These are phyloP conservation scores for Hansenula sp. DNA, from an alignment of 1,139 yeast genomes.

Conservation along the genomic window DNA sequence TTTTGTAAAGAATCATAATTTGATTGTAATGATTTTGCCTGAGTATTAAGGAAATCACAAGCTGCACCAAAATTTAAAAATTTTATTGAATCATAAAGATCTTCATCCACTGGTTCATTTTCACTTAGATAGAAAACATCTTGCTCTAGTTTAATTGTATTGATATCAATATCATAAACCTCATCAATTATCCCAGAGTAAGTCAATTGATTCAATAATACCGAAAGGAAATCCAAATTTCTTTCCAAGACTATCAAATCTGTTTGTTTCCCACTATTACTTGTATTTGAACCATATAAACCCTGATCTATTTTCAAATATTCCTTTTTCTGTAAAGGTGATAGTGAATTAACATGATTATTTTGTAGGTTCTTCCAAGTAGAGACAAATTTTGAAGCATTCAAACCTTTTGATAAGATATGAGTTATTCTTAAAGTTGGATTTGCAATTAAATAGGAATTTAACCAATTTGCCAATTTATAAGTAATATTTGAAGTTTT, in stretches of 20 bases:
- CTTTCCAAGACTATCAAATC: slow-evolving; percentile 79
- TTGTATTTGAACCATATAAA: slow-evolving; percentile 17
- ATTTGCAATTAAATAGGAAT: slow-evolving; percentile 28
- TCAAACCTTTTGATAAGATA: slow-evolving; percentile 41
- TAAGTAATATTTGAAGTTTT: slow-evolving; percentile 33
- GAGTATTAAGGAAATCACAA: slow-evolving; percentile 64
- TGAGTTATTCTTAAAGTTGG: slow-evolving; percentile 37
- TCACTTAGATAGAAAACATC: slow-evolving; percentile 22
- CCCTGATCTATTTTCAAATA: slow-evolving; percentile 21
- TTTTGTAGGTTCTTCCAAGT: slow-evolving; percentile 27
- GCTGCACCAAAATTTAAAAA: slow-evolving; percentile 77
- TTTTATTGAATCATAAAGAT: slow-evolving; percentile 21
- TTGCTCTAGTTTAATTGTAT: slow-evolving; percentile 36
- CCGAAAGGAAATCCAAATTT: slow-evolving; percentile 66
- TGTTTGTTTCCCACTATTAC: slow-evolving; percentile 30
- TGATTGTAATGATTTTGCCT: slow-evolving; percentile 69
- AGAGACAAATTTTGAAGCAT: slow-evolving; percentile 37
- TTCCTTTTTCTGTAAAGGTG: slow-evolving; percentile 23
- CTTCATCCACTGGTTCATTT: slow-evolving; percentile 11
- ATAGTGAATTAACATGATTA: slow-evolving; percentile 25
- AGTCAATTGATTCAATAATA: slow-evolving; percentile 71
- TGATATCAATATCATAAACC: slow-evolving; percentile 49
- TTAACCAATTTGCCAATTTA: slow-evolving; percentile 32
- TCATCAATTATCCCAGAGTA: slow-evolving; percentile 85
- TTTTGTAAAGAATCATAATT: slow-evolving; percentile 56